Evolutionary conservation across 1,139 yeast species (phyloP).

Genomic region (Hyphopichia burtonii): DNA sequence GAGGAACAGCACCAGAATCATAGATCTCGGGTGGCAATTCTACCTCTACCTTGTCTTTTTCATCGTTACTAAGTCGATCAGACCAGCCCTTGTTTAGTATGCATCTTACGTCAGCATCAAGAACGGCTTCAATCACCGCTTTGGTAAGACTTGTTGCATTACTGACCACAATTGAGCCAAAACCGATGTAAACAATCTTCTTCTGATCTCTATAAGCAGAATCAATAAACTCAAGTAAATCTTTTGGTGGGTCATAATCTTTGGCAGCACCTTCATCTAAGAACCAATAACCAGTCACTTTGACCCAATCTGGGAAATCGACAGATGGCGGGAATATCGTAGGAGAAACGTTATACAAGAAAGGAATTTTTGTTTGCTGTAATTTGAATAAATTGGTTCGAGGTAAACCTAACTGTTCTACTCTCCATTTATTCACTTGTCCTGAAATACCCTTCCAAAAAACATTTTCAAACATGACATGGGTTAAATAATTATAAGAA

Average conservation of each 20-base stretch:
- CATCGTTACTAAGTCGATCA: conserved; percentile 52
- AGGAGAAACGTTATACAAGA: conserved; percentile 85
- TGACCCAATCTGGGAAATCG: conserved; percentile 92
- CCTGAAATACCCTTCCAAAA: conserved; percentile 94
- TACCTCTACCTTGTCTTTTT: conserved; percentile 24
- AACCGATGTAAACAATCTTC: conserved; percentile 86
- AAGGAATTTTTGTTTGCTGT: conserved; percentile 82
- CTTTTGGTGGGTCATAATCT: conserved; percentile 64
- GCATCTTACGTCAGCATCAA: conserved; percentile 78
- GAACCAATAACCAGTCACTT: conserved; percentile 95
- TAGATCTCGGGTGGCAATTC: conserved; percentile 69
- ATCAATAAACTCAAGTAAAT: conserved; percentile 59
- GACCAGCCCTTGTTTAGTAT: conserved; percentile 95
- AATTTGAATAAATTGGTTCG: conserved; percentile 68
- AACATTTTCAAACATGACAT: conserved; percentile 86
- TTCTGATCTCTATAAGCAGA: conserved; percentile 59
- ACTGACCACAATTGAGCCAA: conserved; percentile 90
- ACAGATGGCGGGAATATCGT: conserved; percentile 87
- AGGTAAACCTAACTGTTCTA: conserved; percentile 58
- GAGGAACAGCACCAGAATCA: conserved; percentile 76
- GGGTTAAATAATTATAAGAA: conserved; percentile 86
- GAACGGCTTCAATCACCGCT: conserved; percentile 77
- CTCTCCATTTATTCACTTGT: conserved; percentile 88
- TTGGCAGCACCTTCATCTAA: conserved; percentile 63
- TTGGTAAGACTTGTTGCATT: conserved; percentile 76